Evolutionary conservation across 2,329 filamentous ascomycete genomes (phyloP), one percentile per base, ranked within the genome.

Genomic region (Penicillium sp.): DNA sequence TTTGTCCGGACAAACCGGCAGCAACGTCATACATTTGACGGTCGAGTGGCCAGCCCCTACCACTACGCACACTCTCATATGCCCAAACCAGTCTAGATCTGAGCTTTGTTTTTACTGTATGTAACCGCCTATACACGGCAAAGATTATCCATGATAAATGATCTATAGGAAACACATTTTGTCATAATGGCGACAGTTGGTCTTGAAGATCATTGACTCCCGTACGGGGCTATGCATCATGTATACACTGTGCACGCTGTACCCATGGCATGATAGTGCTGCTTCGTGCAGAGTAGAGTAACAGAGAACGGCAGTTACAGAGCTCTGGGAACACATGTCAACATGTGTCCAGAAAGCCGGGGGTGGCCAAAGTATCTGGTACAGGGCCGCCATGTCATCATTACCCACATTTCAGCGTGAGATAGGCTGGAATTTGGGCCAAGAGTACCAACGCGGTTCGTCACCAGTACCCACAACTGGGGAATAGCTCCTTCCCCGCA

Each of bases 401-500:
- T 59, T 46, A 57, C 47, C 47, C 43, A 48, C 47, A 32, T 22
- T 49, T 46, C 31, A 36, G n/a, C 34, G 27, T 2, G 3, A 21
- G 32, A 40, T 40, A n/a, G 21, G 47, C 47, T 11, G 47, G 49
- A 24, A 45, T 24, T 34, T 38, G 24, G 31, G 32, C 52, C 43
- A 42, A 44, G 11, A 31, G 18, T 50, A 54, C 52, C 32, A 45
- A 2, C 47, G 38, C 27, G 21, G 34, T 42, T 34, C 42, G 52
- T 50, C 49, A 39, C 45, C 14, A 53, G 45, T 44, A 56, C 53
- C 47, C 31, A 16, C 31, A 34, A n/a, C 34, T 47, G 34, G 53
- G 39, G 24, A 29, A 32, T 31, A 55, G 55, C 40, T 51, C 43
- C 47, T 57, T 58, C 54, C 56, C 56, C 56, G 56, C 56, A 57